phyloP scores from a whole-genome alignment of 2,329 filamentous ascomycete genomes.

The Apiospora aurea region DNA sequence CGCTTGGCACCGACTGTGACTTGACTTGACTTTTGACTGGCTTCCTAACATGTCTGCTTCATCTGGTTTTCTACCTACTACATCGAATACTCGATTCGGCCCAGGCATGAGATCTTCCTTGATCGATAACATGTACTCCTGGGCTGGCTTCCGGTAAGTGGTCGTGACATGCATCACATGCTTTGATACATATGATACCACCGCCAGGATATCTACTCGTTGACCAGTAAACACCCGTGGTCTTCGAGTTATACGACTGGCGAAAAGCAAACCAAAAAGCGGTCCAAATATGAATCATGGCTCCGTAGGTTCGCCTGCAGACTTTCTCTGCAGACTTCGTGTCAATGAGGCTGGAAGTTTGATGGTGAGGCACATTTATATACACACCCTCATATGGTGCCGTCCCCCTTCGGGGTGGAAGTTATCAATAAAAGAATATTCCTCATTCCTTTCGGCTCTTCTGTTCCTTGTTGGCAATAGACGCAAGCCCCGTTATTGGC shows the following conservation, averaged over 20 bases:
- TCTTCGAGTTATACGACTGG: constrained; percentile 93
- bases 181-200: not conserved
- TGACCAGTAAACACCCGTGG: constrained; percentile 71
- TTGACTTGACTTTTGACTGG: constrained; percentile 23
- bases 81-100: not conserved
- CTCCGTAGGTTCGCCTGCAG: constrained; percentile 76
- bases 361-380: constrained; percentile 80
- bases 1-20: constrained; percentile 28
- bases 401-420: not conserved
- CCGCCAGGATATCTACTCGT: constrained; percentile 91
- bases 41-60: constrained; percentile 1
- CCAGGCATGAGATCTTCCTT: not conserved
- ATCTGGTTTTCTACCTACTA: constrained; percentile 13
- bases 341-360: constrained; percentile 77
- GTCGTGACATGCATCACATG: constrained; percentile 25
- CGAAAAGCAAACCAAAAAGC: constrained; percentile 73
- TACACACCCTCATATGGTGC: not conserved
- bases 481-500: not conserved
- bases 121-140: constrained; percentile 5
- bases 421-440: not conserved
- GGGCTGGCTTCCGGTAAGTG: constrained; percentile 3
- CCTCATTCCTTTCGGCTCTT: too few relatives aligned
- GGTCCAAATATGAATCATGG: constrained; percentile 55
- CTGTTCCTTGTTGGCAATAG: not conserved
- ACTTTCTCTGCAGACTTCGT: constrained; percentile 69